phyloP scores from a whole-genome alignment of 192 early-diverging fungal species.

The Mortierella claussenii region DNA sequence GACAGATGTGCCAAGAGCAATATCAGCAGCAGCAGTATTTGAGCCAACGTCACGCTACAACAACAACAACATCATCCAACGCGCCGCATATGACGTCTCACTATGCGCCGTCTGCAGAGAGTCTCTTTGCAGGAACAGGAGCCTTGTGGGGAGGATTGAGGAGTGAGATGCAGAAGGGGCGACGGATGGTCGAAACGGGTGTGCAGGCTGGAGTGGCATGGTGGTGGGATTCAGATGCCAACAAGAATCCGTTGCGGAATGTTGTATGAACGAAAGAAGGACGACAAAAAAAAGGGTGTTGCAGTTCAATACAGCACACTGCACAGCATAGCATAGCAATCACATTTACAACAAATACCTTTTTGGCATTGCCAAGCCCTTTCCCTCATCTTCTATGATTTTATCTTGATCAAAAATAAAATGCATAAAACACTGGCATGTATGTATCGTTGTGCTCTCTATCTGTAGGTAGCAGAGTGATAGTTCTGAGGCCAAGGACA shows the following conservation, averaged over 20 bases:
- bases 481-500: too few species aligned
- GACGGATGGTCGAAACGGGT: slow-evolving; percentile 41
- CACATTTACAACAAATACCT: background rate
- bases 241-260: slow-evolving; percentile 36
- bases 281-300: slow-evolving; percentile 7
- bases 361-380: background rate
- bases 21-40: slow-evolving; percentile 20
- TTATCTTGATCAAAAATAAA: background rate
- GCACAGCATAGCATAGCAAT: background rate
- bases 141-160: slow-evolving; percentile 29
- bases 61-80: too few species aligned
- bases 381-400: background rate
- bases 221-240: slow-evolving; percentile 40
- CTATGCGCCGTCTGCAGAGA: background rate
- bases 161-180: slow-evolving; percentile 35
- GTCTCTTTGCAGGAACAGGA: slow-evolving; percentile 8
- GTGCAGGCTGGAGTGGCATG: slow-evolving; percentile 47
- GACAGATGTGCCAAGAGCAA: background rate
- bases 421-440: too few species aligned
- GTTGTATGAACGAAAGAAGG: slow-evolving; percentile 39
- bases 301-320: background rate
- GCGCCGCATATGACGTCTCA: too few species aligned
- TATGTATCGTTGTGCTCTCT: too few species aligned
- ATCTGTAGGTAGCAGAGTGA: too few species aligned
- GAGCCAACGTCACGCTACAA: too few species aligned